Evolutionary conservation across 2,329 filamentous ascomycete species (phyloP), one percentile per base, ranked within the genome.

Genomic region (Fusarium buharicum): DNA sequence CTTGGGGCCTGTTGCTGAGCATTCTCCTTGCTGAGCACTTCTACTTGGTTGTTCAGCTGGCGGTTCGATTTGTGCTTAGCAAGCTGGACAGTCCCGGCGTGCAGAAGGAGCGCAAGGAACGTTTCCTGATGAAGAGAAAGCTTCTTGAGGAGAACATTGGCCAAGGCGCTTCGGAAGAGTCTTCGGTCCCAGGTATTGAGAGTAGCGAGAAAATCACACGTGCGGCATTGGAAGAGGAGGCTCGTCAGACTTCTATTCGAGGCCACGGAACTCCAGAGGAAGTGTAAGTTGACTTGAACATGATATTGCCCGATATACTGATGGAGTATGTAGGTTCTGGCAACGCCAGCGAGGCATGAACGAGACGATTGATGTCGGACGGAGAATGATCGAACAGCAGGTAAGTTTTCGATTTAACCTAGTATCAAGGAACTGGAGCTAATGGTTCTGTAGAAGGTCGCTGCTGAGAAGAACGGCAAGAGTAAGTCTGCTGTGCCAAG

Each of bases 1-100:
- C 83, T 13, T 96, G 92, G 90, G 91, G 88, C 0, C 80, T 97
- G 3, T 83, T 99, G 6, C 80, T 97, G 16, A 86, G 88, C 17
- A 89, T 99, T 53, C 85, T 98, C 68, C 85, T 96, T 67, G 88
- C 92, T 0, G 95, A 99, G 74, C 94, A 99, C 73, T 78, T 93
- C 14, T 98, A 96, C 74, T 85, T 99, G n/a, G 80, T 88, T 3
- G 84, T 91, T 2, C 89, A 93, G 69, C 83, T 89, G 59, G 84
- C 82, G 1, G 90, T 97, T 5, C 86, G 89, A 36, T 84, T 87
- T 49, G 87, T 88, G 4, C 85, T 99, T 68, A 82, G 81, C 57
- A 95, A 93, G 74, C 79, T 97, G 49, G 93, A 98, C 70, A 93
- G 90, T 41, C 91, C 92, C 0, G 93, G 93, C 1, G 81, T 93